These are phyloP conservation scores for Candida maesae DNA, from an alignment of 805 yeast species.

Conservation along the genomic window DNA sequence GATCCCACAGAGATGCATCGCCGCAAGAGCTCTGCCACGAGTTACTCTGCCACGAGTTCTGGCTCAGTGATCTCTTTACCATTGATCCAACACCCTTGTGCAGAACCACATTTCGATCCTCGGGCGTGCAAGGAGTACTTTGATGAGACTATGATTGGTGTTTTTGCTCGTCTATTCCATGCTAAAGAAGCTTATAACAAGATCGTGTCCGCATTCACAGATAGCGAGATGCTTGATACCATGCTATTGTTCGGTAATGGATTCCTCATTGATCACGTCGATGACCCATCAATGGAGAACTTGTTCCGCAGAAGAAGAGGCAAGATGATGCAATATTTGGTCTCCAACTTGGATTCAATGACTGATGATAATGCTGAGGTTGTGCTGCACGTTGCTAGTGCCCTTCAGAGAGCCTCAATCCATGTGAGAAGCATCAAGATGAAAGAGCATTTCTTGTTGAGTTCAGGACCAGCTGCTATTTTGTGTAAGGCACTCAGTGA, in stretches of 20 bases:
- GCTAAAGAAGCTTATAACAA: slow-evolving; percentile 7
- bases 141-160: slow-evolving; percentile 17
- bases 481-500: slow-evolving; percentile 14
- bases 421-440: slow-evolving; percentile 6
- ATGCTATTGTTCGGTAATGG: slow-evolving; percentile 17
- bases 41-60: no score
- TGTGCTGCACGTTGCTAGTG: slow-evolving; percentile 9
- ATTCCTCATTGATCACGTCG: slow-evolving; percentile 3
- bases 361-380: slow-evolving; percentile 16
- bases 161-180: slow-evolving; percentile 15
- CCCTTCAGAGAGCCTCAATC: slow-evolving; percentile 12
- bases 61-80: slow-evolving; percentile 1
- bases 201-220: not conserved
- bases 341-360: slow-evolving; percentile 7
- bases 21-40: not conserved
- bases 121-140: slow-evolving; percentile 13
- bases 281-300: slow-evolving; percentile 7
- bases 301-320: slow-evolving; percentile 18
- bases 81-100: slow-evolving; percentile 12
- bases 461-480: slow-evolving; percentile 21
- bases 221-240: slow-evolving; percentile 11
- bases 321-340: slow-evolving; percentile 9
- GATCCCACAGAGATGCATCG: not conserved
- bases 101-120: slow-evolving; percentile 12
- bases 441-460: slow-evolving; percentile 18